phyloP scores from a whole-genome alignment of 2,329 filamentous ascomycete species.

The Fonsecaea nubica region DNA sequence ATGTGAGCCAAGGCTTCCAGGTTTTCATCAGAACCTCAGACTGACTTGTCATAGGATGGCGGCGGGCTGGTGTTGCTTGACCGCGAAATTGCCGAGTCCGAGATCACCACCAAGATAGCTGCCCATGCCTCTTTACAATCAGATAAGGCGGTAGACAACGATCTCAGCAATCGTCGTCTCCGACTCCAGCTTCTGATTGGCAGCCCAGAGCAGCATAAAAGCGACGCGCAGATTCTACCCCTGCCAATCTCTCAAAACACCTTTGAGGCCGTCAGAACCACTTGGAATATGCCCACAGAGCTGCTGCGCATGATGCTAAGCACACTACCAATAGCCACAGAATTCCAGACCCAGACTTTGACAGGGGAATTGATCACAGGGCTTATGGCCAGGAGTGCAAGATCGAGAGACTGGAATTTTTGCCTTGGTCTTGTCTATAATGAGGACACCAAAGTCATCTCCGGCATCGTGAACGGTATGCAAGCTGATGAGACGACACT shows the following conservation, averaged over 20 bases:
- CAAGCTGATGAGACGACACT: conserved; percentile 21
- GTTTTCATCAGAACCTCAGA: background rate
- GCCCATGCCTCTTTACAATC: background rate
- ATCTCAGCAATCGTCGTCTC: background rate
- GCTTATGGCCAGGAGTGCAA: conserved; percentile 27
- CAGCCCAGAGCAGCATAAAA: conserved; percentile 25
- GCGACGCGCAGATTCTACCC: conserved; percentile 28
- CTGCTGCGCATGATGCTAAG: conserved; percentile 33
- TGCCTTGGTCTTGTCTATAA: conserved; percentile 27
- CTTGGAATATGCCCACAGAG: conserved; percentile 26
- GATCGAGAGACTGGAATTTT: conserved; percentile 34
- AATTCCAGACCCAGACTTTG: conserved; percentile 8
- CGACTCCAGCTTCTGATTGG: conserved; percentile 24
- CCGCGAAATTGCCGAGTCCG: conserved; percentile 1
- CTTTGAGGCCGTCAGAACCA: conserved; percentile 24
- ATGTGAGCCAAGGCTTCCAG: conserved; percentile 4
- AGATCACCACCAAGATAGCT: background rate
- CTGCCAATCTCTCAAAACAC: conserved; percentile 24
- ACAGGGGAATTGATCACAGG: conserved; percentile 12
- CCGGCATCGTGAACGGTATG: conserved; percentile 27
- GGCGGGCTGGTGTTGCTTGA: background rate
- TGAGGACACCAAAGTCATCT: conserved; percentile 6
- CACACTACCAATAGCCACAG: conserved; percentile 22
- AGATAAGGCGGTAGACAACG: background rate
- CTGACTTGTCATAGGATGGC: background rate